Percentiles rank a stretch among this genome's conserved stretches.
Conservation (phyloP, 306 rosid species). For the Pyrus bretschneideri region DNA sequence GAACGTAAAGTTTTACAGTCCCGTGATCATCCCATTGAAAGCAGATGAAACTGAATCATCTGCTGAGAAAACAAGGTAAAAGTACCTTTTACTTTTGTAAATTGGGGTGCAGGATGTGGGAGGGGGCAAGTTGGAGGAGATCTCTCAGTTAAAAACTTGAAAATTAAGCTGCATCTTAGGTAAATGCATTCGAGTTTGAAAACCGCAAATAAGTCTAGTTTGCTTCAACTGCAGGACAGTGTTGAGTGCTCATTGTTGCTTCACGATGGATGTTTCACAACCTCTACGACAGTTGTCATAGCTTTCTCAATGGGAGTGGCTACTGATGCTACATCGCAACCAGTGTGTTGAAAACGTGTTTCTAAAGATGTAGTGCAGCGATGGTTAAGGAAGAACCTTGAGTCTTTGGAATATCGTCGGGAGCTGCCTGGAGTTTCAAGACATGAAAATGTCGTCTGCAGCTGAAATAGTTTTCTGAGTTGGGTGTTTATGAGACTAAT, state of each 20-base stretch:
- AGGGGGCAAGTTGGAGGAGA: background rate
- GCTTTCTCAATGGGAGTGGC: background rate
- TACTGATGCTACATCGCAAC: background rate
- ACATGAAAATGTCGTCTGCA: background rate
- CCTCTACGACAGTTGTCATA: background rate
- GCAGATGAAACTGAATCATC: background rate
- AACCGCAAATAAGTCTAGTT: background rate
- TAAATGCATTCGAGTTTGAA: background rate
- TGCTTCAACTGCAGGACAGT: conserved; percentile 1
- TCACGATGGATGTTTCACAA: background rate
- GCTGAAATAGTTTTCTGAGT: background rate
- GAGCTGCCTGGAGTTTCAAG: background rate
- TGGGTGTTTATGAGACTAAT: background rate
- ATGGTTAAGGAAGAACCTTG: background rate
- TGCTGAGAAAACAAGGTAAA: background rate
- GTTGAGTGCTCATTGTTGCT: background rate
- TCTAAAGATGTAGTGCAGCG: background rate
- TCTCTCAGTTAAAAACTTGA: background rate
- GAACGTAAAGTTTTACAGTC: background rate
- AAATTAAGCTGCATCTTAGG: background rate
- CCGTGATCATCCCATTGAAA: background rate
- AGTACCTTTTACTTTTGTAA: background rate
- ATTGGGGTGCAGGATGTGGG: background rate
- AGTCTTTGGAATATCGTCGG: background rate
- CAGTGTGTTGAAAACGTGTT: background rate